phyloP scores from a whole-genome alignment of 805 yeast genomes.

The Kluyveromyces siamensis region DNA sequence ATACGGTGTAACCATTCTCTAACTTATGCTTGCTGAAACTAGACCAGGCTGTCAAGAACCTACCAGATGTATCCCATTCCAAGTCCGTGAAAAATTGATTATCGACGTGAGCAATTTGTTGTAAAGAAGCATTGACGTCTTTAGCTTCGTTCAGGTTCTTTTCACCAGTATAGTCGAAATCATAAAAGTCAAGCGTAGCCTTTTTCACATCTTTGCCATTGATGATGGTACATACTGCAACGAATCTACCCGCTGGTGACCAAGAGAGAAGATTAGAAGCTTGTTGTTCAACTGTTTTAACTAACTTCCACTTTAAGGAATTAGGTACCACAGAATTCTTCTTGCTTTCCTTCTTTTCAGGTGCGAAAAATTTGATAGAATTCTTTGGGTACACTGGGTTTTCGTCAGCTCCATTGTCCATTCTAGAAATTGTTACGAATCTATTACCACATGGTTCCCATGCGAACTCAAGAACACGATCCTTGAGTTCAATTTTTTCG shows the following conservation, averaged over 20 bases:
- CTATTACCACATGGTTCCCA: conserved; percentile 96
- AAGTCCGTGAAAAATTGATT: conserved; percentile 74
- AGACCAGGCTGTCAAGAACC: conserved; percentile 83
- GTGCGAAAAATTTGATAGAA: conserved; percentile 69
- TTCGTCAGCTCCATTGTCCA: conserved; percentile 35
- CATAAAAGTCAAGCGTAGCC: conserved; percentile 78
- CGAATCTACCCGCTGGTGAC: conserved; percentile 92
- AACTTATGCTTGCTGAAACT: conserved; percentile 74
- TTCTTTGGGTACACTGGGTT: conserved; percentile 61
- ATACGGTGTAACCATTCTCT: conserved; percentile 86
- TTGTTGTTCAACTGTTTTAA: conserved; percentile 51
- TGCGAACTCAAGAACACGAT: conserved; percentile 75
- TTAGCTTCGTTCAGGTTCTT: conserved; percentile 25
- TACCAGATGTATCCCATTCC: conserved; percentile 94
- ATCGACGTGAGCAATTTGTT: conserved; percentile 52
- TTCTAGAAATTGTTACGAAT: conserved; percentile 68
- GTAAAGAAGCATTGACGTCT: conserved; percentile 49
- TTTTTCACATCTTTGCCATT: conserved; percentile 34
- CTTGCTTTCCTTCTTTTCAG: conserved; percentile 49
- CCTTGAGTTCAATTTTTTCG: conserved; percentile 88
- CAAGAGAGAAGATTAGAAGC: conserved; percentile 67
- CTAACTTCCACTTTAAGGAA: conserved; percentile 48
- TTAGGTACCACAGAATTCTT: conserved; percentile 22
- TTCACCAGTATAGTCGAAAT: conserved; percentile 74
- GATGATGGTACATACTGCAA: conserved; percentile 41